Evolutionary conservation across 1,284 basidiomycete genomes (phyloP), one percentile per base, ranked within the genome.

Genomic region (Mrakiaceae sp.): DNA sequence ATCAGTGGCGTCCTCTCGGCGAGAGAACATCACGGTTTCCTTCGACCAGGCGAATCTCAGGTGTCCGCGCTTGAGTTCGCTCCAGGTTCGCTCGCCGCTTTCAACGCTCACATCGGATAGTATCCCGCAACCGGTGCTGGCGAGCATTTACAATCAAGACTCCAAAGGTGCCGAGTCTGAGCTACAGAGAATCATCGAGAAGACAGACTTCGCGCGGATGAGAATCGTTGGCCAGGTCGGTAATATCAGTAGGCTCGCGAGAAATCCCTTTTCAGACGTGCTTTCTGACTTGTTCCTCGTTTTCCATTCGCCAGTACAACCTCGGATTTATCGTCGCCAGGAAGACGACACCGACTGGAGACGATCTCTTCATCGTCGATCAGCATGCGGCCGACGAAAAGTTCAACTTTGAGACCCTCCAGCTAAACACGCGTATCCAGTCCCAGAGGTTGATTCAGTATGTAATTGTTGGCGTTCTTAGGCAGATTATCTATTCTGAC

Each of bases 391-490:
- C 87, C 10, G 95, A 99, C 75, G 96, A 98, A 77, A 98, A 98
- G 79, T 98, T 87, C 78, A 98, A 98, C 73, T 98, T 98, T 74
- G 95, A 99, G 79, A 88, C 83, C 3, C 76, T 98, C 66, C 95
- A 98, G 75, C 81, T 82, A 67, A 89, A 86, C 42, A 96, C 93
- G 3, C 83, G 81, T 65, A 94, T 99, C 64, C 83, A 88, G 69
- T 90, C 87, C 4, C 95, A 98, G 72, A 83, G 80, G 66, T 79
- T 98, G 8, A 84, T 95, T 71, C 81, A 80, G 88, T 92, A 68
- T 66, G 84, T 75, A 27, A 27, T 10, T n/a, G 42, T 7, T 42
- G 58, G n/a, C 46, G 44, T 56, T 3, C 12, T 39, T 47, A 55
- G 48, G 27, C 27, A 60, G 10, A 8, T 40, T 42, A 8, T 5